A percentile compares a stretch with the other conserved stretches of the same genome.
phyloP scores from a whole-genome alignment of 2,329 filamentous ascomycete genomes.

The Claviceps capensis region DNA sequence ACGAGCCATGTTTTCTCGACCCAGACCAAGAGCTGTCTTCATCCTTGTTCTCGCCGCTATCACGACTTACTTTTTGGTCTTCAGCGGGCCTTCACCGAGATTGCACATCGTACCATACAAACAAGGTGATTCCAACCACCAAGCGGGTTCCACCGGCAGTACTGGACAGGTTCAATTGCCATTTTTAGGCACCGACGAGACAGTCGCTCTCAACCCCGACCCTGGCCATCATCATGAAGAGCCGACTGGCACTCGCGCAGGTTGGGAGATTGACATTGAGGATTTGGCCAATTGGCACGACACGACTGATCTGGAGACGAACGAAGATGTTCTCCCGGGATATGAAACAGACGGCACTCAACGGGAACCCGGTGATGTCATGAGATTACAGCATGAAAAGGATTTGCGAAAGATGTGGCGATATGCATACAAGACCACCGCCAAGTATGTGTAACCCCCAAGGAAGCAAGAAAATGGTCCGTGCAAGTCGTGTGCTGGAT shows the following conservation, averaged over 20 bases:
- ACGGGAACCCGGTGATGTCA: slow-evolving; percentile 18
- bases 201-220: not conserved
- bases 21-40: slow-evolving; percentile 28
- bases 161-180: not conserved
- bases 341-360: slow-evolving; percentile 23
- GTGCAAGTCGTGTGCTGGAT: too few species aligned
- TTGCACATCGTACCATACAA: slow-evolving; percentile 22
- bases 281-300: slow-evolving; percentile 24
- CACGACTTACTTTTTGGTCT: slow-evolving; percentile 30
- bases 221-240: slow-evolving; percentile 7
- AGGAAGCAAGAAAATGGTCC: too few species aligned
- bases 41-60: slow-evolving; percentile 25
- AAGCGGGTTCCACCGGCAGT: not conserved
- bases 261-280: slow-evolving; percentile 22
- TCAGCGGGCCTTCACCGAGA: slow-evolving; percentile 20
- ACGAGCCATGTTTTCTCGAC: slow-evolving; percentile 19
- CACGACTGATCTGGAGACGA: slow-evolving; percentile 21
- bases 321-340: slow-evolving; percentile 21
- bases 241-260: slow-evolving; percentile 9
- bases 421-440: slow-evolving; percentile 25
- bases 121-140: slow-evolving; percentile 3
- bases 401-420: slow-evolving; percentile 29
- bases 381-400: slow-evolving; percentile 25
- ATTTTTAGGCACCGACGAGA: not conserved
- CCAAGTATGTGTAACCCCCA: slow-evolving; percentile 21